Base-by-base conservation (phyloP, 768 basidiomycete species). In the Trametes gibbosa region DNA sequence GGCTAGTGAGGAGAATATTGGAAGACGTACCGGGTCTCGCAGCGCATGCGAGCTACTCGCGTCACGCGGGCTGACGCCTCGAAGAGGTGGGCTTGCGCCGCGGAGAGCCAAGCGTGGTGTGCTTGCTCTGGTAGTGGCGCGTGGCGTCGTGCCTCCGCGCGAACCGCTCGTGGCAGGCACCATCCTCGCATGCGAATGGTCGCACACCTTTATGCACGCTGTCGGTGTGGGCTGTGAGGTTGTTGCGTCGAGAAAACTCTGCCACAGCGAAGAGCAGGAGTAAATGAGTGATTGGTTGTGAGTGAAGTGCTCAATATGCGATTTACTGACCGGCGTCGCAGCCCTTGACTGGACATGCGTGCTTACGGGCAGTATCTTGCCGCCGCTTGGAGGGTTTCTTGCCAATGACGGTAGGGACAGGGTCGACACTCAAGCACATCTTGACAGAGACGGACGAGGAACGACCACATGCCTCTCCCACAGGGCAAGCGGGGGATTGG, bases 81-180 rank as follows among this genome's bases (percentile, higher is more conserved):
- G 61, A 55, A 2, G 61, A 62, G 25, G 10, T 25, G 39, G 23
- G 25, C 61, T 62, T 62, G 51, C 50, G 50, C 13, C 61, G 55
- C 14, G 61, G 61, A 2, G 61, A 62, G 25, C 61, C 61, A 8
- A 47, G 39, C 39, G 34, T 17, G 17, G 61, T 62, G 46, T 62
- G 61, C 51, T 53, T 62, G 3, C 21, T 25, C 13, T 48, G 43
- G 40, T 43, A 21, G 51, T 62, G 61, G 0, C 61, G 55, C 2
- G 16, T 16, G 55, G 57, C 51, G 46, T 62, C 61, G 46, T 62
- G 61, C 51, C 43, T 40, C 29, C 61, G 61, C 16, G 50, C 39
- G 52, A 62, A 62, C 23, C 34, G 10, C 29, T 17, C 29, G 10
- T 4, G 2, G 29, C 61, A 62, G 17, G 25, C 50, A 6, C 14